Conservation (phyloP, 2,329 filamentous ascomycete species). For the Xylogone sp. region DNA sequence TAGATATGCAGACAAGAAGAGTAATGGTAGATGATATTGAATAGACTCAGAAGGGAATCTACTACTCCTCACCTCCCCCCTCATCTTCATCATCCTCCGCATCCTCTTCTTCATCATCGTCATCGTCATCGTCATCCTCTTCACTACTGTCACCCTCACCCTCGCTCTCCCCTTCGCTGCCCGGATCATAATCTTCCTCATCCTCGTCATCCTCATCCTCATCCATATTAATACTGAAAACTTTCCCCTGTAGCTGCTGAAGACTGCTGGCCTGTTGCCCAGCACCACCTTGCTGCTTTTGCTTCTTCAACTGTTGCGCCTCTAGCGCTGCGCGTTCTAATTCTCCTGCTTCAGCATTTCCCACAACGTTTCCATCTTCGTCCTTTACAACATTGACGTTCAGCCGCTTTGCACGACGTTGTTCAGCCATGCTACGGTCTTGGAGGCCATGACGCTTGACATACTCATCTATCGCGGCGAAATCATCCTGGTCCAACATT, state of each 20-base stretch:
- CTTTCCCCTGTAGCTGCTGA: constrained; percentile 3
- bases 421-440: constrained; percentile 66
- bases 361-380: constrained; percentile 34
- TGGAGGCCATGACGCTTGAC: constrained; percentile 58
- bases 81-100: background rate
- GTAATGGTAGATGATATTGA: too few species aligned
- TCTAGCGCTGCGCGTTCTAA: constrained; percentile 26
- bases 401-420: constrained; percentile 59
- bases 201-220: constrained; percentile 59
- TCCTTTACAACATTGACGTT: constrained; percentile 49
- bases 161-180: constrained; percentile 49
- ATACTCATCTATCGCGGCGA: constrained; percentile 60
- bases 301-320: constrained; percentile 25
- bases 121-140: constrained; percentile 23
- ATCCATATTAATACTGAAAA: constrained; percentile 45
- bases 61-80: background rate
- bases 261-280: too few species aligned
- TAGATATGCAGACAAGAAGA: too few species aligned
- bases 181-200: constrained; percentile 63
- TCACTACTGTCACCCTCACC: constrained; percentile 41
- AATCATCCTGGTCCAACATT: constrained; percentile 69
- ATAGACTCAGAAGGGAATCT: too few species aligned
- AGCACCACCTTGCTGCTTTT: constrained; percentile 11
- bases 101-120: constrained; percentile 19
- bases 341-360: constrained; percentile 32